These are phyloP conservation scores for Aspergillus unguis DNA, from an alignment of 2,329 filamentous ascomycete genomes.

Conservation along the genomic window DNA sequence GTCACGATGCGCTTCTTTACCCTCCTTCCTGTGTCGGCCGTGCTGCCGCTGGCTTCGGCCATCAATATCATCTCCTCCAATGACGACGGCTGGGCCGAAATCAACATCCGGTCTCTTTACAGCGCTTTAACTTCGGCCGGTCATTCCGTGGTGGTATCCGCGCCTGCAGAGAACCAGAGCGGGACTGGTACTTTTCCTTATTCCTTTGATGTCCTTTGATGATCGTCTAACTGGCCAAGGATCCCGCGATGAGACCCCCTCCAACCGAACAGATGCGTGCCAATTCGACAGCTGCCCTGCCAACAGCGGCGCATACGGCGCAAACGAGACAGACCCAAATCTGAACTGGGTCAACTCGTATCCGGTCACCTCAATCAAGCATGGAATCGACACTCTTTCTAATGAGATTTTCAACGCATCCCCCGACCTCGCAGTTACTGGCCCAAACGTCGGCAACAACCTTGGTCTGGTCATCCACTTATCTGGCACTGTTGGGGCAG, in stretches of 20 bases:
- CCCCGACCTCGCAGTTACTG: slow-evolving; percentile 63
- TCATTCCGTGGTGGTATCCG: slow-evolving; percentile 62
- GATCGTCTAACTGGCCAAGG: slow-evolving; percentile 40
- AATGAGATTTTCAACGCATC: slow-evolving; percentile 53
- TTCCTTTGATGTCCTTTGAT: not conserved
- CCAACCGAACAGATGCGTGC: slow-evolving; percentile 51
- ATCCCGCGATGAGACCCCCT: slow-evolving; percentile 51
- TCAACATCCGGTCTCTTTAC: slow-evolving; percentile 61
- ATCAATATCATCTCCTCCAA: slow-evolving; percentile 63
- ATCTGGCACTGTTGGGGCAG: slow-evolving; percentile 67
- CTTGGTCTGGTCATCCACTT: slow-evolving; percentile 55
- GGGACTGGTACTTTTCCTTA: slow-evolving; percentile 49
- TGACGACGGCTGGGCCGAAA: slow-evolving; percentile 72
- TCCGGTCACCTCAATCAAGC: slow-evolving; percentile 62
- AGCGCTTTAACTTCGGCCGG: slow-evolving; percentile 53
- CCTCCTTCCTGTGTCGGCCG: slow-evolving; percentile 16
- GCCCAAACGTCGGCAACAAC: slow-evolving; percentile 61
- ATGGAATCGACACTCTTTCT: slow-evolving; percentile 58
- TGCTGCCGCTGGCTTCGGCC: slow-evolving; percentile 26
- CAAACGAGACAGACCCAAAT: slow-evolving; percentile 55
- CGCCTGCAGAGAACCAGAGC: slow-evolving; percentile 64
- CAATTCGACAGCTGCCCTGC: slow-evolving; percentile 61
- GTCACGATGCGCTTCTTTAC: too few relatives aligned
- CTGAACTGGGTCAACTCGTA: slow-evolving; percentile 72
- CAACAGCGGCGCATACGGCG: slow-evolving; percentile 54